Conservation (phyloP, 1,139 yeast species). For the Blastobotrys aristatus region DNA sequence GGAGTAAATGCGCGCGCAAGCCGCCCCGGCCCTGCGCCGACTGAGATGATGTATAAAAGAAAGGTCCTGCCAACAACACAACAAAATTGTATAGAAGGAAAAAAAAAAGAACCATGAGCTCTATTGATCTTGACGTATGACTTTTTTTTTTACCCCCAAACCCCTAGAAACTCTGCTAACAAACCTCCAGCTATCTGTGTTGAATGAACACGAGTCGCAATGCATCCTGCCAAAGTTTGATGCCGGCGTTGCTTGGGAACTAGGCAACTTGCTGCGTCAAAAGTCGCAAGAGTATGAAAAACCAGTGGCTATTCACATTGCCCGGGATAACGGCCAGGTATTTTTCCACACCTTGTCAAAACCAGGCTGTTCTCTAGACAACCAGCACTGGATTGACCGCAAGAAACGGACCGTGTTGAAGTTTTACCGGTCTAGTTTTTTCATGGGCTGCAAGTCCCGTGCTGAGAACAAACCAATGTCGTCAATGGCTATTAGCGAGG, state of each 20-base stretch:
- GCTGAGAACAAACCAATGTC: conserved; percentile 22
- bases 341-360: conserved; percentile 48
- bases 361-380: conserved; percentile 46
- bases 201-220: conserved; percentile 29
- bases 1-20: too few species aligned
- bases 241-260: conserved; percentile 34
- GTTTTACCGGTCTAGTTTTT: conserved; percentile 51
- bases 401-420: conserved; percentile 49
- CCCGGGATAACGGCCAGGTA: conserved; percentile 46
- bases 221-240: conserved; percentile 30
- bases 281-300: conserved; percentile 24
- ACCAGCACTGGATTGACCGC: conserved; percentile 55
- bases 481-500: conserved; percentile 35
- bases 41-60: too few species aligned
- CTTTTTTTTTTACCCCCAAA: background rate
- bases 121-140: conserved; percentile 5
- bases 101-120: background rate
- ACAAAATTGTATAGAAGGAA: background rate
- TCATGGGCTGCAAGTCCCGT: conserved; percentile 45
- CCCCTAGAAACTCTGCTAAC: background rate
- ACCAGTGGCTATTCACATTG: conserved; percentile 49
- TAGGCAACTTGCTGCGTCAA: conserved; percentile 31
- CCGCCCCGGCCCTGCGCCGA: too few species aligned
- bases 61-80: too few species aligned
- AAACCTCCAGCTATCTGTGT: conserved; percentile 20